Evolutionary conservation across 1,284 basidiomycete genomes (phyloP), one percentile per base, ranked within the genome.

Genomic region (Ustilago hordei): DNA sequence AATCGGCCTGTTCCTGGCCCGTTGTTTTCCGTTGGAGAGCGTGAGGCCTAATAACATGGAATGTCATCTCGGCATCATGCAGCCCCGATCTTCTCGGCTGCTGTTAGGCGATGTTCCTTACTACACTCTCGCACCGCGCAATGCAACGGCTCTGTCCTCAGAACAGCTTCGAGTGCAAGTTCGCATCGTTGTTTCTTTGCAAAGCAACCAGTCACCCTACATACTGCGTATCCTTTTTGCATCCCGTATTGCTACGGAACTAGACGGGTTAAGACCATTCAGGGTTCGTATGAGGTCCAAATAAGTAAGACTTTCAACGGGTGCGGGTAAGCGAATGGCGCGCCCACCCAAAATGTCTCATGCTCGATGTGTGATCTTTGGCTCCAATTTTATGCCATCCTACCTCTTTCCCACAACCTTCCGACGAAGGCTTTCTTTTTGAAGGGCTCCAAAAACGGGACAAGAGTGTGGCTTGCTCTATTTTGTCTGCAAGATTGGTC

Each of bases 341-440:
- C 39, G 55, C 23, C 35, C 8, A 28, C 23, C 23, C 23, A 28
- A 9, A 45, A 57, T 45, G 55, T 45, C 55, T 57, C 55, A 45
- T 43, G 55, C 39, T 43, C 55, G 55, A 57, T 57, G 55, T 35
- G 55, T 57, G 39, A 57, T n/a, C 55, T n/a, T 8, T 32, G 8
- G 13, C 31, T 50, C 23, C 48, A 50, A 50, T 17, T 28, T 50
- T 50, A 50, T 50, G 48, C 48, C 13, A 50, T 15, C 31, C 48
- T 17, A 11, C 31, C n/a, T 28, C 23, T 28, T 28, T 28, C 3
- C 23, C 3, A 28, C 23, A 28, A 28, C 23, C 2, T 28, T 28
- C 23, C 23, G 23, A 28, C 23, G 23, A 28, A 45, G n/a, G 23
- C 48, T 52, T 52, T 31, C 7, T 47, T 47, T 13, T 47, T 38